Evolutionary conservation across 1,139 yeast species (phyloP), one percentile per base, ranked within the genome.

Genomic region (Blastobotrys persicus): DNA sequence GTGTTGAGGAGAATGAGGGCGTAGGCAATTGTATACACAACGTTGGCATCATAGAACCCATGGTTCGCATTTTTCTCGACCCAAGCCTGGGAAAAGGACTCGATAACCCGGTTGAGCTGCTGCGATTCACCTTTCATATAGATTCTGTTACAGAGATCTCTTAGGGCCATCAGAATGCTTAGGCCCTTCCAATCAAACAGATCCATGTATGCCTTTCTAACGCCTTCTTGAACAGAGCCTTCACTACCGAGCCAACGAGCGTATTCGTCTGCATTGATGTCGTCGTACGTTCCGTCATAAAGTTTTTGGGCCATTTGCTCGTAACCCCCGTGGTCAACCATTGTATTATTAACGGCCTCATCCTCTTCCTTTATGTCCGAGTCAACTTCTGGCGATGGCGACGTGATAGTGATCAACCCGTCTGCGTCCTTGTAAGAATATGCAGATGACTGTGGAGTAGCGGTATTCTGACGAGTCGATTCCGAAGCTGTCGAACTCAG

Each of bases 61-160:
- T 68, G 66, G 32, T 46, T 23, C 4, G 55, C 81, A 72, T 69
- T 75, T 68, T 68, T 74, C 65, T 63, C 69, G 63, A 64, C 78
- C 85, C 91, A 88, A 45, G 84, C 78, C 50, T 75, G 73, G 23
- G 94, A 78, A 63, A 87, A 83, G 1, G 83, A 75, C 44, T 85
- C 83, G 53, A 88, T 70, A 34, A 88, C 78, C 43, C 88, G 74
- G 66, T 87, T 94, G 48, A 88, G 79, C 58, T 84, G 87, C 59
- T 85, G 92, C 1, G 94, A 81, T 65, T 88, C 96, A 2, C 92
- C 96, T 60, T 81, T 81, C 62, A 88, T 74, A 63, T 84, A 85
- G 18, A 88, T 64, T 59, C 75, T 79, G 33, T 79, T 76, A 58
- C 95, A 87, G 39, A 88, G 69, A 52, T 69, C 67, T 35, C 91